Base-by-base conservation (phyloP, 768 basidiomycete species). In the Leccinellum rugosiceps region DNA sequence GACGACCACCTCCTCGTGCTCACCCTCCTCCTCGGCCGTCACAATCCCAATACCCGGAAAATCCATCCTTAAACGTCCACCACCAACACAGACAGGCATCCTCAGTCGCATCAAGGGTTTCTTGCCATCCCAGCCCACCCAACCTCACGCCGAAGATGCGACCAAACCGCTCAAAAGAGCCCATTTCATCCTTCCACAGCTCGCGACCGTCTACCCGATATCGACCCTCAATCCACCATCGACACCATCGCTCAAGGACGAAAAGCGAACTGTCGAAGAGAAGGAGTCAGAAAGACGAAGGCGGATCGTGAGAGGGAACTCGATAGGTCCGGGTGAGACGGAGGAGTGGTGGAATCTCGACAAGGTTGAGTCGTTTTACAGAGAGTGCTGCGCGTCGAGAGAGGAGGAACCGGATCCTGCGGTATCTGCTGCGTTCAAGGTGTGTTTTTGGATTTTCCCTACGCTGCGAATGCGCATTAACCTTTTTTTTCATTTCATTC, bases 151-250 rank as follows among this genome's bases (percentile, higher is more conserved):
- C n/a, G 72, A 72, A 50, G 83, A 83, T 65, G 77, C 83, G 47
- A 71, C 74, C 34, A 83, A 80, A 65, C 83, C 90, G 11, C 79
- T 96, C 60, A 93, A 91, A 67, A 76, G 91, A 50, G 97, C 95
- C 0, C 91, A 96, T 65, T 98, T 98, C 69, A 90, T 96, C 62
- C 77, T 97, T 13, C 92, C 92, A 0, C 82, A 90, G 63, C 82
- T 97, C 63, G 86, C 84, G 31, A 90, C 90, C 23, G 85, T 94
- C 31, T 98, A 98, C 71, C 94, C 94, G 0, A 96, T 98, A 69
- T 90, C 88, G 28, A 84, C 87, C 2, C 64, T 86, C 17, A 90
- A 89, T 51, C 92, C 97, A 6, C 95, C 95, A 2, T 90, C 85
- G 49, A 90, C 85, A 3, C 86, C 87, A 1, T 81, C 82, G 3